A percentile compares a stretch with the other conserved stretches of the same genome.
phyloP scores from a whole-genome alignment of 2,329 filamentous ascomycete species.

The Ophiosphaerella herpotricha region DNA sequence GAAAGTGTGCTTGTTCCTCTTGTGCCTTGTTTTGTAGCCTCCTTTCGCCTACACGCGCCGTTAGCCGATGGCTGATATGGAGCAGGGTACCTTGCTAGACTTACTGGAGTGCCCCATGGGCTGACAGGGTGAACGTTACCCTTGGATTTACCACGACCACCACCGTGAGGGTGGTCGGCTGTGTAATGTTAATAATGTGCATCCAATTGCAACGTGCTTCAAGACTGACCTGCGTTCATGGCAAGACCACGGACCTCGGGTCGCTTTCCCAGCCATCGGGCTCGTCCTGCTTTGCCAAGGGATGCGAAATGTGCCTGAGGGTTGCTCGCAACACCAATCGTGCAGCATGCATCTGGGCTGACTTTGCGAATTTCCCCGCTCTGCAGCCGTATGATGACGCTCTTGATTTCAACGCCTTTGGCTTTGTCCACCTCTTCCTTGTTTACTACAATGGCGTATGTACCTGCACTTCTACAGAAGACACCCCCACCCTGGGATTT shows the following conservation, averaged over 20 bases:
- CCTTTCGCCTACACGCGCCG: slow-evolving; percentile 65
- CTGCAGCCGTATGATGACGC: slow-evolving; percentile 83
- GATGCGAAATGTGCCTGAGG: slow-evolving; percentile 86
- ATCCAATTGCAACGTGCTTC: neutral
- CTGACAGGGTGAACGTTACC: slow-evolving; percentile 93
- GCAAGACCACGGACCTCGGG: slow-evolving; percentile 96
- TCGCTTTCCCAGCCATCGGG: slow-evolving; percentile 89
- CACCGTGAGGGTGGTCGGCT: slow-evolving; percentile 96
- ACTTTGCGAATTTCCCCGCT: slow-evolving; percentile 92
- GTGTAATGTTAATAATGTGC: slow-evolving; percentile 19
- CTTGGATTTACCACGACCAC: slow-evolving; percentile 99
- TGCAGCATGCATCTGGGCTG: slow-evolving; percentile 90
- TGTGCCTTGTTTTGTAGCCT: slow-evolving; percentile 89
- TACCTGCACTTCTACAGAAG: slow-evolving; percentile 93
- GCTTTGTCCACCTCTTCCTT: slow-evolving; percentile 75
- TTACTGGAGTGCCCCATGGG: slow-evolving; percentile 93
- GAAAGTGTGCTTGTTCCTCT: slow-evolving; percentile 88
- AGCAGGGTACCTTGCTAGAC: slow-evolving; percentile 45
- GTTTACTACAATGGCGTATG: slow-evolving; percentile 83
- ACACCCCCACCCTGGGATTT: slow-evolving; percentile 74
- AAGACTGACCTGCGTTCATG: slow-evolving; percentile 82
- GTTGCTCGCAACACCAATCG: slow-evolving; percentile 93
- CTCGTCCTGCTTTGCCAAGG: slow-evolving; percentile 92
- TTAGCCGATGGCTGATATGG: neutral
- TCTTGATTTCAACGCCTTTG: slow-evolving; percentile 68